phyloP scores from a whole-genome alignment of 306 rosid genomes.

The Citrullus colocynthis region DNA sequence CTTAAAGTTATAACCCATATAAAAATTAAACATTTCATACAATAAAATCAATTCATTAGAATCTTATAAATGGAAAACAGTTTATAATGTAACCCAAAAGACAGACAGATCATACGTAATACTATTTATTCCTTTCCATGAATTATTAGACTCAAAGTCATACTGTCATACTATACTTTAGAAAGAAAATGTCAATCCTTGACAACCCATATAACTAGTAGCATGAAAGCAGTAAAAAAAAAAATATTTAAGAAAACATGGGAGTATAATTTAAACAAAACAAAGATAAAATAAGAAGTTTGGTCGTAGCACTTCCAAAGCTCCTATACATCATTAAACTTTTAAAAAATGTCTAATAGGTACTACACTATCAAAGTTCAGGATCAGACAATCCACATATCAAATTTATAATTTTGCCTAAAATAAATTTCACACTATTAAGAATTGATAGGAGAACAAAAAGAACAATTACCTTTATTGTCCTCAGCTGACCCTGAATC shows the following conservation, averaged over 20 bases:
- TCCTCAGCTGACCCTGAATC: constrained; percentile 27
- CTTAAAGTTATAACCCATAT: not conserved
- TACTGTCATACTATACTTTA: not conserved
- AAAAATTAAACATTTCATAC: not conserved
- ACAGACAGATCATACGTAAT: not conserved
- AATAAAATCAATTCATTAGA: not conserved
- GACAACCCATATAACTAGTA: not conserved
- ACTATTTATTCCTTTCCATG: not conserved
- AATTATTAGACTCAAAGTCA: not conserved
- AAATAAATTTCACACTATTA: not conserved
- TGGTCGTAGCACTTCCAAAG: not conserved
- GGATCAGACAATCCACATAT: not conserved
- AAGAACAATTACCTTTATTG: constrained; percentile 36
- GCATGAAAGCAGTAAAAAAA: not conserved
- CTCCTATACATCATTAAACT: not conserved
- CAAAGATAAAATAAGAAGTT: not conserved
- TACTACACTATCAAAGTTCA: not conserved
- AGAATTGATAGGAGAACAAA: not conserved
- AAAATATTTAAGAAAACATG: not conserved
- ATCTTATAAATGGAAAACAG: not conserved
- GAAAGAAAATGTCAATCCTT: not conserved
- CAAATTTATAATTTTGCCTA: not conserved
- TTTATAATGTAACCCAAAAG: not conserved
- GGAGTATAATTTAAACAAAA: not conserved
- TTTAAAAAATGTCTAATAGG: not conserved